phyloP scores from a whole-genome alignment of 139 green algal species.

The Axilococcus clingmanii region DNA sequence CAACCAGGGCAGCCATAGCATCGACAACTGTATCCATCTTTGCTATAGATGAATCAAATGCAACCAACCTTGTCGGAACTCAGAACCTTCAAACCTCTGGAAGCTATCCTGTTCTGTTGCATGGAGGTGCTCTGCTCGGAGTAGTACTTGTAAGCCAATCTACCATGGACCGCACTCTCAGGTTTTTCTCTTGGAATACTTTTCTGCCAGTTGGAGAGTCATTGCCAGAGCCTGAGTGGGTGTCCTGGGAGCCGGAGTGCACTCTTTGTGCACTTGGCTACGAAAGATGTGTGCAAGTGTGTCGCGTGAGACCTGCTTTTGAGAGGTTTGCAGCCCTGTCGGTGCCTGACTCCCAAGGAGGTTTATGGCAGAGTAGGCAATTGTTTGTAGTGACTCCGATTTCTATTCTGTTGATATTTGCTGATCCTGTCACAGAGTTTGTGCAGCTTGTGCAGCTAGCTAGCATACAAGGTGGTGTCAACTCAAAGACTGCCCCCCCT shows the following conservation, averaged over 20 bases:
- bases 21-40: constrained; percentile 13
- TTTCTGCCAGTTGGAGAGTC: constrained; percentile 17
- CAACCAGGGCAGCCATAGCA: not conserved
- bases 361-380: constrained; percentile 37
- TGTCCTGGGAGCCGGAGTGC: constrained; percentile 41
- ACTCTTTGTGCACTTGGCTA: constrained; percentile 36
- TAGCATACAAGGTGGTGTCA: constrained; percentile 15
- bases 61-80: constrained; percentile 11
- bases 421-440: constrained; percentile 19
- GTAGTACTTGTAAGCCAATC: constrained; percentile 14
- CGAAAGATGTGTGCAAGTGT: constrained; percentile 27
- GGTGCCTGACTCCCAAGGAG: constrained; percentile 11
- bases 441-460: constrained; percentile 20
- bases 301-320: constrained; percentile 26
- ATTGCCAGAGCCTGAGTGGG: constrained; percentile 22
- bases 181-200: constrained; percentile 24
- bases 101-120: constrained; percentile 19
- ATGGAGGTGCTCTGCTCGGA: constrained; percentile 25
- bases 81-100: constrained; percentile 15
- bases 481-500: constrained; percentile 1
- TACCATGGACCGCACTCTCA: constrained; percentile 8
- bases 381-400: constrained; percentile 32
- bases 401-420: constrained; percentile 25
- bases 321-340: constrained; percentile 31
- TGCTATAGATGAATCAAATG: constrained; percentile 20